These are phyloP conservation scores for Aspergillus egyptiacus DNA, from an alignment of 495 filamentous ascomycete species.

Conservation along the genomic window DNA sequence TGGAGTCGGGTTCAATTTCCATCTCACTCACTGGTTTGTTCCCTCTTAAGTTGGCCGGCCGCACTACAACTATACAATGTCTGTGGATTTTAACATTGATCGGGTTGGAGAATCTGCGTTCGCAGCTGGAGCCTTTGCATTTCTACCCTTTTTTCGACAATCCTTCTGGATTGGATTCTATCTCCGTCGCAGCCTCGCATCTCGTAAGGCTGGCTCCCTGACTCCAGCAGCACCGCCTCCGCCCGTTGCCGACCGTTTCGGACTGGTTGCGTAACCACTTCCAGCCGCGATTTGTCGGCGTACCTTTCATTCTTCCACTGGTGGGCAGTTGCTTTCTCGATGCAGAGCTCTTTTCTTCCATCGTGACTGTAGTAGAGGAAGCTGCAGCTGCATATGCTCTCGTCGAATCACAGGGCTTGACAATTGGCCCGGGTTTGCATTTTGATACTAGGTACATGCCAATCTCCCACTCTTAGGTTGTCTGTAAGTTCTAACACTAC, in stretches of 20 bases:
- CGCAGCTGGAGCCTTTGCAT: neutral
- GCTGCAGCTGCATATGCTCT: neutral
- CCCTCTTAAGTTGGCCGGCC: too few relatives aligned
- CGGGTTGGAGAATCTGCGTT: too few relatives aligned
- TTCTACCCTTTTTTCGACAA: neutral
- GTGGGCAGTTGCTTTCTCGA: neutral
- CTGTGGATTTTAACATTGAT: too few relatives aligned
- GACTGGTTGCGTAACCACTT: constrained; percentile 12
- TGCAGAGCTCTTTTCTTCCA: constrained; percentile 3
- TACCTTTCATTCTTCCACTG: too few relatives aligned
- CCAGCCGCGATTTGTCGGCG: too few relatives aligned
- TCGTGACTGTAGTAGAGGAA: neutral
- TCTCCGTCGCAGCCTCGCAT: neutral
- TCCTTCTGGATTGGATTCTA: neutral
- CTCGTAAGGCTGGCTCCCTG: too few relatives aligned
- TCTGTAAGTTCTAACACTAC: constrained; percentile 9
- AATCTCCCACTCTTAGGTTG: neutral
- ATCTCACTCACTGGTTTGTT: neutral
- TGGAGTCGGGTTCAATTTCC: neutral
- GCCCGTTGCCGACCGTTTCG: constrained; percentile 9
- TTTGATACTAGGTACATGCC: constrained; percentile 5
- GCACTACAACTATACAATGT: too few relatives aligned
- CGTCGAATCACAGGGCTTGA: constrained; percentile 5
- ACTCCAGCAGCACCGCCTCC: constrained; percentile 8
- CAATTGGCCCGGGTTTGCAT: constrained; percentile 2